phyloP scores from a whole-genome alignment of 2,329 filamentous ascomycete species.

The Coniella lustricola region DNA sequence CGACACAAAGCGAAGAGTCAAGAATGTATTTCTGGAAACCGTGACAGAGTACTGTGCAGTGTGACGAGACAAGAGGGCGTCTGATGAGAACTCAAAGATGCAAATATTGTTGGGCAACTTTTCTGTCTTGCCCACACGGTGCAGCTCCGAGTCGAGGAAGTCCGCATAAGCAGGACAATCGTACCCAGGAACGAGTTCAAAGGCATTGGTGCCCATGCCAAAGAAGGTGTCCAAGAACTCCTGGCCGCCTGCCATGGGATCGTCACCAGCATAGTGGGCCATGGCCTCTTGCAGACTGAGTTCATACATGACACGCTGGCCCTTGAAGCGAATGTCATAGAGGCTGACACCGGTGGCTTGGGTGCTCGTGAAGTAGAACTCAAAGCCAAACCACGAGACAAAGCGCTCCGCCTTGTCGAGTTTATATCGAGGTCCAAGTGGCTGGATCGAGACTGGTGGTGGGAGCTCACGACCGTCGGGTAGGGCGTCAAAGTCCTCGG shows the following conservation, averaged over 20 bases:
- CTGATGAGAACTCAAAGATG: conserved; percentile 32
- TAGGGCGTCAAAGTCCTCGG: conserved; percentile 28
- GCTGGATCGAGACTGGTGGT: conserved; percentile 29
- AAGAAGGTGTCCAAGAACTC: conserved; percentile 36
- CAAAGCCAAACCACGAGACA: conserved; percentile 46
- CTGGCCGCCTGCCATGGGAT: conserved; percentile 36
- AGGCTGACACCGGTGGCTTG: conserved; percentile 38
- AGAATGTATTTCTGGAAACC: conserved; percentile 23
- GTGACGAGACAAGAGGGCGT: conserved; percentile 31
- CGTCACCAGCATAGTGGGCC: conserved; percentile 43
- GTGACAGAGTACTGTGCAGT: conserved; percentile 24
- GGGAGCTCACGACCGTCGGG: conserved; percentile 17
- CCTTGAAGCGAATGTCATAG: conserved; percentile 44
- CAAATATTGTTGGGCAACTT: conserved; percentile 29
- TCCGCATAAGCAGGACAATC: conserved; percentile 29
- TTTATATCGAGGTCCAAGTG: conserved; percentile 33
- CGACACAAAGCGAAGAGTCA: conserved; percentile 31
- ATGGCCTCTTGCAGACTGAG: conserved; percentile 45
- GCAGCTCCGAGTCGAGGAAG: conserved; percentile 30
- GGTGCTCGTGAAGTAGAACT: conserved; percentile 41
- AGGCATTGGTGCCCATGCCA: conserved; percentile 28
- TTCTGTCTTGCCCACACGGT: conserved; percentile 25
- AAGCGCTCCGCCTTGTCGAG: conserved; percentile 38
- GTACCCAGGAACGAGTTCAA: conserved; percentile 33
- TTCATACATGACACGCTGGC: conserved; percentile 44